Conservation (phyloP, 176 grass and related monocot genomes). For the Pontederia crassipes region DNA sequence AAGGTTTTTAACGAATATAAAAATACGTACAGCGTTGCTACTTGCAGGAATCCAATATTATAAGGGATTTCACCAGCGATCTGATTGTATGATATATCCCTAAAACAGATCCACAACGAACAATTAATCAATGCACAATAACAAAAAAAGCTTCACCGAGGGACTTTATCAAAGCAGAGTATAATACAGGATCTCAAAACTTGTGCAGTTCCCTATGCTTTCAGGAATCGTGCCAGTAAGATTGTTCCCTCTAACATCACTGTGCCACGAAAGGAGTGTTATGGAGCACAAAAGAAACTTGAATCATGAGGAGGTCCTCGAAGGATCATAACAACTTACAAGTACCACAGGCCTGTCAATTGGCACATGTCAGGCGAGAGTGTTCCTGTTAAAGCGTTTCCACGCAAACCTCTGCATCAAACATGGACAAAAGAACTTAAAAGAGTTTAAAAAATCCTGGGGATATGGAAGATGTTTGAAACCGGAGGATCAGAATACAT, state of each 20-base stretch:
- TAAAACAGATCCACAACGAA: conserved; percentile 23
- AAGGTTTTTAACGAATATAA: background rate
- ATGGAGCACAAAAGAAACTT: background rate
- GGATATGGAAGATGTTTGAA: background rate
- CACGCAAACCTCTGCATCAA: conserved; percentile 65
- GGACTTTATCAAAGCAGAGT: background rate
- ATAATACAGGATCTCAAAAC: conserved; percentile 91
- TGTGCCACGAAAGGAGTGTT: conserved; percentile 22
- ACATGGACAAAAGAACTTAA: conserved; percentile 8
- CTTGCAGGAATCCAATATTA: conserved; percentile 99
- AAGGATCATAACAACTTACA: conserved; percentile 46
- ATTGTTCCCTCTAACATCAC: conserved; percentile 96
- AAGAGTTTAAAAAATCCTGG: too few species aligned
- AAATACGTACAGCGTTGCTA: conserved; percentile 72
- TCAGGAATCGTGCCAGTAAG: conserved; percentile 93
- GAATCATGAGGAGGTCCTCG: background rate
- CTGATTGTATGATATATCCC: conserved; percentile 98
- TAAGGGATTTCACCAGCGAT: conserved; percentile 97
- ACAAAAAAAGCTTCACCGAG: background rate
- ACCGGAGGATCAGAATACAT: conserved; percentile 15
- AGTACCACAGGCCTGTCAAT: conserved; percentile 96
- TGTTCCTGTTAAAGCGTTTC: conserved; percentile 70
- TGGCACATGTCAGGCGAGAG: conserved; percentile 96
- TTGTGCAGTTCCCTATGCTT: conserved; percentile 92
- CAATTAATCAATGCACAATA: background rate